Evolutionary conservation across 2,329 filamentous ascomycete genomes (phyloP).

Genomic region (Paraphaeosphaeria minitans): DNA sequence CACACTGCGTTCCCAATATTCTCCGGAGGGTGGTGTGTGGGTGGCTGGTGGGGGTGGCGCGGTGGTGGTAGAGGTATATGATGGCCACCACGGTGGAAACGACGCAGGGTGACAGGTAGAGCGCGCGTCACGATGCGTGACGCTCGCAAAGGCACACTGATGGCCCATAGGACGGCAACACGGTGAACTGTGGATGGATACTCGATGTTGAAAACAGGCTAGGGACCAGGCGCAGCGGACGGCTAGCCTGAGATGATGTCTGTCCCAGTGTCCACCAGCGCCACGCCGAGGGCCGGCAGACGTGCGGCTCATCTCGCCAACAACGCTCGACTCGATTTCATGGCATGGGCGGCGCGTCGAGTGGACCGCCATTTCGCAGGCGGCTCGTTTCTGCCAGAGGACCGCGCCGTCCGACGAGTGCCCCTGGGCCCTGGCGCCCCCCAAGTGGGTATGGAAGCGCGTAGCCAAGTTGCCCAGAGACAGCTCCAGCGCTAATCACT

Average conservation of each 20-base stretch:
- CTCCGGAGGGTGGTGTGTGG: slow-evolving; percentile 70
- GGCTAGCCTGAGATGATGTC: not conserved
- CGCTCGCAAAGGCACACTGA: not conserved
- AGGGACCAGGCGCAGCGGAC: slow-evolving; percentile 6
- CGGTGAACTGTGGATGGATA: no score
- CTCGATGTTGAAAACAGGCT: not conserved
- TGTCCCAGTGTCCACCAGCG: no score
- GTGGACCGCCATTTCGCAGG: not conserved
- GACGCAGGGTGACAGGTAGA: not conserved
- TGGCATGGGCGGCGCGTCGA: not conserved
- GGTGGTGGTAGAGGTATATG: slow-evolving; percentile 49
- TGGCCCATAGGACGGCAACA: not conserved
- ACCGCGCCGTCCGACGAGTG: not conserved
- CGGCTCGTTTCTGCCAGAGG: not conserved
- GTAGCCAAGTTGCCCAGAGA: slow-evolving; percentile 9
- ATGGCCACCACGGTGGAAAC: not conserved
- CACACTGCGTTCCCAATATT: slow-evolving; percentile 36
- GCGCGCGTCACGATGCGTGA: not conserved
- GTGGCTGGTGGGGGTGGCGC: slow-evolving; percentile 63
- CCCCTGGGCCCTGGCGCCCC: not conserved
- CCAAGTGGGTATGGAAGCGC: slow-evolving; percentile 1
- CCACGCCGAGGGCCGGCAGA: slow-evolving; percentile 2
- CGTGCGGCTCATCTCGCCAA: not conserved
- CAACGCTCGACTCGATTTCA: not conserved
- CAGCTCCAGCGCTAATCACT: slow-evolving; percentile 3